Base-by-base conservation (phyloP, 768 basidiomycete species). In the Panaeolus papilionaceus region DNA sequence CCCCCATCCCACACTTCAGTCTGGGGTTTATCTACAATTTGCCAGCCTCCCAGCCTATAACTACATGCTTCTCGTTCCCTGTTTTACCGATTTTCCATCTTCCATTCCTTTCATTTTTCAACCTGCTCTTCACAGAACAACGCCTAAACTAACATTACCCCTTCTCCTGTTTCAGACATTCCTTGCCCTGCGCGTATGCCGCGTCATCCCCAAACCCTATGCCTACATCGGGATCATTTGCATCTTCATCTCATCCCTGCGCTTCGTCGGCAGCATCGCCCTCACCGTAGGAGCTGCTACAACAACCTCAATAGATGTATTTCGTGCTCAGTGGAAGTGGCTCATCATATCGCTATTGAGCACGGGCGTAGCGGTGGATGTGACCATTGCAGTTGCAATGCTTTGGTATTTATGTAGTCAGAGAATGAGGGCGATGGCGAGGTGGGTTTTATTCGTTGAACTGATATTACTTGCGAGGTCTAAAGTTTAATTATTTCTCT, bases 301-400 rank as follows among this genome's bases (percentile, higher is more conserved):
- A 3, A 70, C 71, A 10, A 40, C 58, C 16, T 74, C 67, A 20
- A 66, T 77, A 20, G 65, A 47, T 9, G 51, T 64, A 5, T 80
- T 72, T 63, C 72, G 73, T 7, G 68, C 71, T 5, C 64, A 71
- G 6, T 75, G 72, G 58, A 69, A 71, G n/a, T 79, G 79, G 79
- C 68, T 80, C 8, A 75, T 80, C 23, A 75, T 77, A 0, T 70
- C 72, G 14, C 69, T 79, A 5, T 74, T 80, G 44, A 70, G 69
- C 14, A 68, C 74, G 11, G 75, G 79, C 10, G 76, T 73, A 1
- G 70, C 69, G 0, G 66, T 79, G 12, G 80, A 82, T 58, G 66
- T 80, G 33, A 67, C 75, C 8, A 77, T 81, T 65, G 75, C 78
- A 0, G 69, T 69, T 0, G 72, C 75, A 23, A 73, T 82, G 73